Base-by-base conservation (phyloP, 169 alveolate genomes). In the Plasmodium gallinaceum region DNA sequence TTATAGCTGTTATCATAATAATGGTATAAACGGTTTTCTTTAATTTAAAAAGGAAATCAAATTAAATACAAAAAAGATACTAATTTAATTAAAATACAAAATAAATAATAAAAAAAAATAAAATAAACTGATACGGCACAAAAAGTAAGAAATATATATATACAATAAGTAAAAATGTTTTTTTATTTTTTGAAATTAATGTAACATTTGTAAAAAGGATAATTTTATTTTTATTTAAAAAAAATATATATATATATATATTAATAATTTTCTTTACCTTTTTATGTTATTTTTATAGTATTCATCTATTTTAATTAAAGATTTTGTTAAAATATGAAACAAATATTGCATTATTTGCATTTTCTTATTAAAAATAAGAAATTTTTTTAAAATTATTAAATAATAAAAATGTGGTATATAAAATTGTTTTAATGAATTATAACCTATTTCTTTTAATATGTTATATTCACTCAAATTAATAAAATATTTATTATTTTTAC, bases 321-420 rank as follows among this genome's bases (percentile, higher is more conserved):
- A 83, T 20, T 43, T 46, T 45, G 85, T 75, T 62, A 68, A 12
- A 16, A 37, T 48, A 51, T 61, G 60, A 16, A 83, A 68, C 52
- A 83, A 69, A 48, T 43, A 0, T 61, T 54, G 16, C 16, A 83
- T 83, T 14, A 57, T 60, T 68, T 83, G 9, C 91, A 83, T 68
- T 83, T 83, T 83, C 0, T 18, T 26, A 61, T 83, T 43, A 83
- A 68, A 68, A 22, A 83, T 8, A 66, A 68, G 66, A 12, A 48
- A 32, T n/a, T 71, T 68, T 83, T 72, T 83, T 48, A 83, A 68
- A 69, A 83, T 46, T 66, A 73, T 83, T 39, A 83, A 54, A 37
- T 83, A 71, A 66, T 83, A 83, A 60, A 83, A 83, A 71, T 83
- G 85, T 7, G 91, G 83, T 45, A 32, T 52, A 60, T 83, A 83